These are phyloP conservation scores for Salvia sclarea DNA, from an alignment of 305 asterid genomes.

Conservation along the genomic window DNA sequence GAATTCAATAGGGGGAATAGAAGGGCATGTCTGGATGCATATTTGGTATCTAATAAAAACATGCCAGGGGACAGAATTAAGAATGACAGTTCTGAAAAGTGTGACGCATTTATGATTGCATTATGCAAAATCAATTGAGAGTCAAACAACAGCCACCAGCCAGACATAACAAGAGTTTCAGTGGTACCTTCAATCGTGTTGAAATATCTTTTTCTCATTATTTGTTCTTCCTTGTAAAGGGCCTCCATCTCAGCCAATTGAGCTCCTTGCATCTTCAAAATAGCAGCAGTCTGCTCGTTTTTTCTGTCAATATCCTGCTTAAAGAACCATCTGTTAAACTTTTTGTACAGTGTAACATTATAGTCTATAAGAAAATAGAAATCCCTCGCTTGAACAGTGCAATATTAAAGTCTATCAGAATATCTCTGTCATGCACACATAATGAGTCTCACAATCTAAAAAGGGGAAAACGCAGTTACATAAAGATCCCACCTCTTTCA, in stretches of 20 bases:
- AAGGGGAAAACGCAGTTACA: slow-evolving; percentile 14
- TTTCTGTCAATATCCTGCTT: slow-evolving; percentile 83
- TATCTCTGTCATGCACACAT: neutral
- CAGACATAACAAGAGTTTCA: neutral
- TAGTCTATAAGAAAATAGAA: neutral
- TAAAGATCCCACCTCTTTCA: slow-evolving; percentile 75
- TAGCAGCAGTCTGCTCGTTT: slow-evolving; percentile 93
- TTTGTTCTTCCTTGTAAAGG: slow-evolving; percentile 94
- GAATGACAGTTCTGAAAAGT: neutral
- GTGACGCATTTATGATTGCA: neutral
- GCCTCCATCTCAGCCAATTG: slow-evolving; percentile 93
- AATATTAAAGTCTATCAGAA: neutral
- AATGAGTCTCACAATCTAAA: slow-evolving; percentile 14
- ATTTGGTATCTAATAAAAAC: neutral
- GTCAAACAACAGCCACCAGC: neutral
- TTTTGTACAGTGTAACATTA: slow-evolving; percentile 1
- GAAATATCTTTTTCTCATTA: slow-evolving; percentile 79
- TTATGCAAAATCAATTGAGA: slow-evolving; percentile 1
- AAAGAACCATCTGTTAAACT: slow-evolving; percentile 27
- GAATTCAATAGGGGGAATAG: neutral
- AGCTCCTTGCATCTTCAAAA: slow-evolving; percentile 92
- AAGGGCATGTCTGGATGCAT: neutral
- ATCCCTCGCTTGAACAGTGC: neutral
- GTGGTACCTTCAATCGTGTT: slow-evolving; percentile 85
- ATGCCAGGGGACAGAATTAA: neutral